Percentiles rank a stretch among this genome's conserved stretches.
These are phyloP conservation scores for Penicillium sp. DNA, from an alignment of 2,329 filamentous ascomycete genomes.

Conservation along the genomic window DNA sequence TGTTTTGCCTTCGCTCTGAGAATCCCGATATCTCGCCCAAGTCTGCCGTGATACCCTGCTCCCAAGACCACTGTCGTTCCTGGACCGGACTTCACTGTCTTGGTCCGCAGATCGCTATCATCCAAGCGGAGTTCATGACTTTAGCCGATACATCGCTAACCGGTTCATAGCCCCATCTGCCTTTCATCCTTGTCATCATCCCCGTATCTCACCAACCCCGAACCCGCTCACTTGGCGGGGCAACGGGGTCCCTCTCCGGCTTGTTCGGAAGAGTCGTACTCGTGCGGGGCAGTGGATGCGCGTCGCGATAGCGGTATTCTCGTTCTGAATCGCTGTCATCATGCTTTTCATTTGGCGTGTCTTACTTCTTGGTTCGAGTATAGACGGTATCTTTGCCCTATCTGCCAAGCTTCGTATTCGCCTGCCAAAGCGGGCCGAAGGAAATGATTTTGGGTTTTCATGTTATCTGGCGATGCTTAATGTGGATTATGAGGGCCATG, in stretches of 20 bases:
- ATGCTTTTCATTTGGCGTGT: slow-evolving; percentile 31
- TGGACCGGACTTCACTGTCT: background rate
- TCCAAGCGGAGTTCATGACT: background rate
- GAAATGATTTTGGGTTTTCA: background rate
- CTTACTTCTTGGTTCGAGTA: slow-evolving; percentile 32
- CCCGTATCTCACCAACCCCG: slow-evolving; percentile 19
- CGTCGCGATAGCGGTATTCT: slow-evolving; percentile 14
- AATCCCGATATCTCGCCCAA: slow-evolving; percentile 1
- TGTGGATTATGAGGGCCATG: background rate
- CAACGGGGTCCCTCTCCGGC: slow-evolving; percentile 2
- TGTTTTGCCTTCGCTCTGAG: background rate
- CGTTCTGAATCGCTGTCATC: slow-evolving; percentile 30
- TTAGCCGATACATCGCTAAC: slow-evolving; percentile 11
- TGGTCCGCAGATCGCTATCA: background rate
- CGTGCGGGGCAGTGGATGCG: slow-evolving; percentile 2
- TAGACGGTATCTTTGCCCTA: slow-evolving; percentile 29
- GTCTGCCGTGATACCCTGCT: no score
- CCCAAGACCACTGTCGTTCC: background rate
- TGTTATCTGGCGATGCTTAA: no score
- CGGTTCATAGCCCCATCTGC: slow-evolving; percentile 27
- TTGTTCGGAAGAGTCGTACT: background rate
- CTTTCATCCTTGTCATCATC: slow-evolving; percentile 26
- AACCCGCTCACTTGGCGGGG: slow-evolving; percentile 17
- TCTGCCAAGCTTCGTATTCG: slow-evolving; percentile 29
- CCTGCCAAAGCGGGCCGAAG: slow-evolving; percentile 10